phyloP scores from a whole-genome alignment of 2,329 filamentous ascomycete genomes.

The Talaromyces sp. region DNA sequence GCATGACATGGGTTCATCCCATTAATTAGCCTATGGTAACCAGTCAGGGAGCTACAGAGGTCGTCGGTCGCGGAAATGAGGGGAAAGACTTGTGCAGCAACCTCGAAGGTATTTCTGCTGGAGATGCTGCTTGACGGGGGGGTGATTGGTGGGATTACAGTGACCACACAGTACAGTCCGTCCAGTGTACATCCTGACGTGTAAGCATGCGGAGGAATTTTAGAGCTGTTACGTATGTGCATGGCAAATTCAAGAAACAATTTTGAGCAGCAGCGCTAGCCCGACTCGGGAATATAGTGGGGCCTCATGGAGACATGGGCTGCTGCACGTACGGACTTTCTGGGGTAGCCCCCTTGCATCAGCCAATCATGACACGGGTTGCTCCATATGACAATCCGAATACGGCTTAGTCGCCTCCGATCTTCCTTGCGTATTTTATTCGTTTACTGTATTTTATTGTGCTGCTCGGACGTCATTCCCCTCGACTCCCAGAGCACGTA shows the following conservation, averaged over 20 bases:
- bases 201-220: neutral
- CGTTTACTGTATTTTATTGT: neutral
- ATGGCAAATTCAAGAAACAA: neutral
- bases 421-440: neutral
- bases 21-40: neutral
- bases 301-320: neutral
- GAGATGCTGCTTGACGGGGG: neutral
- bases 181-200: neutral
- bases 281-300: neutral
- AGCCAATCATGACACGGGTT: neutral
- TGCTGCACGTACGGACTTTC: neutral
- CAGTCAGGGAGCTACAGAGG: neutral
- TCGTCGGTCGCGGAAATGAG: constrained; percentile 12
- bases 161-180: too few species aligned
- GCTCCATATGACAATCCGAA: neutral
- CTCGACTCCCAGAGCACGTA: neutral
- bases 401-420: neutral
- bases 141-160: neutral
- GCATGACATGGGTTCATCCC: neutral
- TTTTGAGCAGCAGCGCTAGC: neutral
- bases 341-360: neutral
- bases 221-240: neutral
- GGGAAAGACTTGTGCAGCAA: neutral
- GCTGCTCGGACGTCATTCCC: neutral
- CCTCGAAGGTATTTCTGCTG: neutral